phyloP scores from a whole-genome alignment of 768 basidiomycete genomes.

The Austroboletus eburneus region DNA sequence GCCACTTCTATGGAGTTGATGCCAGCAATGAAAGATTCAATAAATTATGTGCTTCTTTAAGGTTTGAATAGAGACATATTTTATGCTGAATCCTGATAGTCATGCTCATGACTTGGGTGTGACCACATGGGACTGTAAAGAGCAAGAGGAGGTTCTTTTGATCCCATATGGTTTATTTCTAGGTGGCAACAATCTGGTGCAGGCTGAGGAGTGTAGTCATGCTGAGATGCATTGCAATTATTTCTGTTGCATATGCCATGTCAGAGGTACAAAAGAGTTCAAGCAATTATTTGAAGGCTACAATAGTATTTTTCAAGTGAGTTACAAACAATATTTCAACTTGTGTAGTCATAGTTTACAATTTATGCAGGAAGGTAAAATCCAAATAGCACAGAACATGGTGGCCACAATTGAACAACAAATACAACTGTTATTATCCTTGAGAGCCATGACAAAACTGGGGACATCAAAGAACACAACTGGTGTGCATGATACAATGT shows the following conservation, averaged over 20 bases:
- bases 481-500: not conserved
- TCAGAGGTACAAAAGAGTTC: slow-evolving; percentile 32
- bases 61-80: too few species aligned
- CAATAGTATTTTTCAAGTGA: slow-evolving; percentile 32
- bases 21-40: slow-evolving; percentile 22
- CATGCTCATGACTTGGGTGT: slow-evolving; percentile 10
- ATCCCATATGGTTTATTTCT: slow-evolving; percentile 20
- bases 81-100: not conserved
- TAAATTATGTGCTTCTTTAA: slow-evolving; percentile 11
- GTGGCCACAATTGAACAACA: not conserved
- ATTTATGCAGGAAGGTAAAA: not conserved
- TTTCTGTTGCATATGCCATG: slow-evolving; percentile 38
- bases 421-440: not conserved
- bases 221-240: slow-evolving; percentile 39
- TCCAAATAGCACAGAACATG: not conserved
- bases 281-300: slow-evolving; percentile 35
- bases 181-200: slow-evolving; percentile 38
- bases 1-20: slow-evolving; percentile 31
- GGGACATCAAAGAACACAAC: not conserved
- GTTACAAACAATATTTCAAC: not conserved
- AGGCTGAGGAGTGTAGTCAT: slow-evolving; percentile 26
- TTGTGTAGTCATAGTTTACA: not conserved
- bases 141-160: slow-evolving; percentile 17
- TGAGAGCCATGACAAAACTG: not conserved
- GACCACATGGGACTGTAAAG: slow-evolving; percentile 26